A percentile compares a stretch with the other conserved stretches of the same genome.
These are phyloP conservation scores for Clavulina sp. DNA, from an alignment of 768 basidiomycete species.

Conservation along the genomic window DNA sequence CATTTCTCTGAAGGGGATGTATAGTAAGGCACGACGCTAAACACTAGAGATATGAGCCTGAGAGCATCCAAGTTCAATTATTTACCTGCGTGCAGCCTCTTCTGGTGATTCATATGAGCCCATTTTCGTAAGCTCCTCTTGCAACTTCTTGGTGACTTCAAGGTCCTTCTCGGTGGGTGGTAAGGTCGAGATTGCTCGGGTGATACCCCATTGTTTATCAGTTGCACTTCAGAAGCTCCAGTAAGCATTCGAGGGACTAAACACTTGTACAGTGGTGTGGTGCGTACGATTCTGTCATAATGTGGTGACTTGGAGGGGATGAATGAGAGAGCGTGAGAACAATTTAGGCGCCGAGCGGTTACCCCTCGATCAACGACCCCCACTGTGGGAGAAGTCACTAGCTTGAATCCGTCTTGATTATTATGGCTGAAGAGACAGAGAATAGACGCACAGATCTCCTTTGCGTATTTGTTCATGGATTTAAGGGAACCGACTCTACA, in stretches of 20 bases:
- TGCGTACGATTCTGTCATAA: too few species aligned
- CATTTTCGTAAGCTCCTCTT: constrained; percentile 77
- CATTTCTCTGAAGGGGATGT: constrained; percentile 56
- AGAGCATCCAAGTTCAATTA: constrained; percentile 2
- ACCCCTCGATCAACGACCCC: too few species aligned
- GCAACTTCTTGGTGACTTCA: constrained; percentile 65
- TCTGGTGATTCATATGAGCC: constrained; percentile 81
- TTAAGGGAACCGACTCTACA: background rate
- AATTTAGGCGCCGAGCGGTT: too few species aligned
- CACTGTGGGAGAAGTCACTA: too few species aligned
- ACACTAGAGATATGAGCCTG: background rate
- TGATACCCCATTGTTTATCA: constrained; percentile 43
- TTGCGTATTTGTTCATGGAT: constrained; percentile 1
- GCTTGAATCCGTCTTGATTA: too few species aligned
- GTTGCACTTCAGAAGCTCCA: too few species aligned
- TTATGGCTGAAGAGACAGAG: background rate
- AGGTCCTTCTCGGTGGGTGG: constrained; percentile 66
- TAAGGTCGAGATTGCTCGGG: constrained; percentile 61
- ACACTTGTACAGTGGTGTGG: too few species aligned
- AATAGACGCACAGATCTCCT: background rate
- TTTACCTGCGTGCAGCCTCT: constrained; percentile 76
- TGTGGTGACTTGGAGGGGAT: too few species aligned
- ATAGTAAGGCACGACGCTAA: too few species aligned
- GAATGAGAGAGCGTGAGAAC: too few species aligned
- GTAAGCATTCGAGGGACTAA: too few species aligned